phyloP scores from a whole-genome alignment of 2,329 filamentous ascomycete species.

The Colletotrichum lini region DNA sequence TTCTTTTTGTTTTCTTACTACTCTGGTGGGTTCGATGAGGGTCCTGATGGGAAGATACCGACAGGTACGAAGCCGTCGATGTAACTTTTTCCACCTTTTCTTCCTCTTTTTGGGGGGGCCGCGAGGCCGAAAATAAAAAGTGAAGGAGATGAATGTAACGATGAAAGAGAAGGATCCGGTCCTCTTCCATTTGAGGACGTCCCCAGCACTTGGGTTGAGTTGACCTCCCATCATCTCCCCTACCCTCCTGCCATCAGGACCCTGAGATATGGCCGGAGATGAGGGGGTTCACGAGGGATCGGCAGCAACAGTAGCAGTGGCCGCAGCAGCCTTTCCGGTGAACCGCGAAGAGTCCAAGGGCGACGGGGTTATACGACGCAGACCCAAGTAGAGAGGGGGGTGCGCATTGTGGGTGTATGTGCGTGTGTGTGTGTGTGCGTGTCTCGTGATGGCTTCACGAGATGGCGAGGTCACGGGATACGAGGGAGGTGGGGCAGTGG shows the following conservation, averaged over 20 bases:
- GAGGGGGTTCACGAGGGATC: constrained; percentile 22
- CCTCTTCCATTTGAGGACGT: too few species aligned
- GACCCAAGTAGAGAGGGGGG: neutral
- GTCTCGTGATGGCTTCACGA: constrained; percentile 38
- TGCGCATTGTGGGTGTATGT: neutral
- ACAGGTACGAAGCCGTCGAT: constrained; percentile 13
- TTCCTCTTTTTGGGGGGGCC: neutral
- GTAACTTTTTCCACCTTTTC: constrained; percentile 6
- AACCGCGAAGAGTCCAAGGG: neutral
- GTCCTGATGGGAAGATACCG: constrained; percentile 32
- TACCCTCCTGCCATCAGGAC: constrained; percentile 5
- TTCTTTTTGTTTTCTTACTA: constrained; percentile 15
- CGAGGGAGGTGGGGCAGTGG: neutral
- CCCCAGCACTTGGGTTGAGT: too few species aligned
- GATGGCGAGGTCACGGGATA: constrained; percentile 29
- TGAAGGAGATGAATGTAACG: constrained; percentile 1
- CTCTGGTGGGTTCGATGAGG: constrained; percentile 24
- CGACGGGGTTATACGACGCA: neutral
- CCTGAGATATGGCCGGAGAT: constrained; percentile 16
- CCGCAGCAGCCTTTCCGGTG: constrained; percentile 1
- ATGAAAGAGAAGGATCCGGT: neutral
- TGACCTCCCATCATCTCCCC: too few species aligned
- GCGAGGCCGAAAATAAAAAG: neutral
- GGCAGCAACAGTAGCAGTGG: constrained; percentile 7
- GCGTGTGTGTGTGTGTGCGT: neutral